These are phyloP conservation scores for Alternaria panax DNA, from an alignment of 2,329 filamentous ascomycete genomes.

Conservation along the genomic window DNA sequence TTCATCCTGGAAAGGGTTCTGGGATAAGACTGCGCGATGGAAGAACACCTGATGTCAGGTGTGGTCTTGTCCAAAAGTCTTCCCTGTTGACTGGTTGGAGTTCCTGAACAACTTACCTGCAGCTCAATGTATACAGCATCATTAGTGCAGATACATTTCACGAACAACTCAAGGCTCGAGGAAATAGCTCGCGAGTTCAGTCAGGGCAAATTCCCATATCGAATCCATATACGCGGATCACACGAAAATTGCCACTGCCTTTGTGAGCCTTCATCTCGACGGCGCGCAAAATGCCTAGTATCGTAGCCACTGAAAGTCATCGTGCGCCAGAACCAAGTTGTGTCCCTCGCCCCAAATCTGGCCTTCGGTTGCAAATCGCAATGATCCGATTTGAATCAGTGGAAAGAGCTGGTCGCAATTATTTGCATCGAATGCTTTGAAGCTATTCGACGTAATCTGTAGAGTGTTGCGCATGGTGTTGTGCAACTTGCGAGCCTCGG, in stretches of 20 bases:
- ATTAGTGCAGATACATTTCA: background rate
- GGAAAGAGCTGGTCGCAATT: constrained; percentile 35
- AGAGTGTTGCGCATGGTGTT: constrained; percentile 38
- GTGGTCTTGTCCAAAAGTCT: background rate
- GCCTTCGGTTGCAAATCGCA: constrained; percentile 38
- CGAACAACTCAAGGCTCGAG: background rate
- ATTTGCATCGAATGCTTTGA: constrained; percentile 34
- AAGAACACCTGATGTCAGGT: background rate
- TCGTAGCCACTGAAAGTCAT: constrained; percentile 41
- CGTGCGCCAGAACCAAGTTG: constrained; percentile 39
- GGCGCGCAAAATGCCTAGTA: constrained; percentile 21
- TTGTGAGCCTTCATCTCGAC: background rate
- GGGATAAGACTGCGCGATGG: background rate
- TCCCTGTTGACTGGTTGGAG: background rate
- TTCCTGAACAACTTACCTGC: background rate
- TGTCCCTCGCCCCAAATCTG: constrained; percentile 39
- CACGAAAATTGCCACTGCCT: background rate
- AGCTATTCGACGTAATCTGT: constrained; percentile 35
- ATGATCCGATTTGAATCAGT: constrained; percentile 37
- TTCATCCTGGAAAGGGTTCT: background rate
- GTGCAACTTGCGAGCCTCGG: constrained; percentile 29
- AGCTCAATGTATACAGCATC: background rate
- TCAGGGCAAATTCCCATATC: background rate
- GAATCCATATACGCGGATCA: background rate
- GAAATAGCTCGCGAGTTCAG: background rate